Evolutionary conservation across 768 basidiomycete genomes (phyloP), one percentile per base, ranked within the genome.

Genomic region (Hygrophorus russula): DNA sequence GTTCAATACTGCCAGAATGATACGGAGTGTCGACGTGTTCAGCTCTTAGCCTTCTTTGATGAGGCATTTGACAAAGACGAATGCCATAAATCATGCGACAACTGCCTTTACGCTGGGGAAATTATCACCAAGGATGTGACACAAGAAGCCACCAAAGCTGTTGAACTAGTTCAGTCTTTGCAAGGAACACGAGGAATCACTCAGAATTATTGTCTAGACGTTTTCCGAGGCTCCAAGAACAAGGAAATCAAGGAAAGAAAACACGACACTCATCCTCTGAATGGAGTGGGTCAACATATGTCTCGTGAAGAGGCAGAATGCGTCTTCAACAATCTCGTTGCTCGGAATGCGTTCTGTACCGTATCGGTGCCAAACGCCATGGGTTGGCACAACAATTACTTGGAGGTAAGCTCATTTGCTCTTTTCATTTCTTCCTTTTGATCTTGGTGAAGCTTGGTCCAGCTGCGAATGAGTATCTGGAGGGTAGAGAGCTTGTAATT

Each of bases 31-130:
- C 80, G 96, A 11, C 82, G 96, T 2, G 70, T 75, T 4, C 86
- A 89, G 51, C 67, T 97, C n/a, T 74, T 99, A 13, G 71, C 73
- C n/a, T 87, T 88, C 59, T 98, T 96, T 52, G 79, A 77, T 48
- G 88, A 99, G 57, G 65, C 66, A 7, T 97, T 97, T 60, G 72
- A 82, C 47, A 64, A 71, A 27, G 63, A 57, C 18, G 51, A 76
- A 12, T 99, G 96, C 55, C 59, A 72, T 30, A 64, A 68, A 32
- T 69, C 71, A 3, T 99, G 96, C 59, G 87, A 98, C 59, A 92
- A 88, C 49, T 99, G 96, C 56, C 61, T 71, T 34, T 65, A 72
- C 40, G 64, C 66, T 27, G 64, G 67, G 12, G 66, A 62, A 7
- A 52, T 70, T 4, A 55, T 69, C 13, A 63, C 61, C 9, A 61